Percentiles rank a stretch among this genome's conserved stretches.
Conservation (phyloP, 2,329 filamentous ascomycete genomes). For the Plenodomus biglobosus region DNA sequence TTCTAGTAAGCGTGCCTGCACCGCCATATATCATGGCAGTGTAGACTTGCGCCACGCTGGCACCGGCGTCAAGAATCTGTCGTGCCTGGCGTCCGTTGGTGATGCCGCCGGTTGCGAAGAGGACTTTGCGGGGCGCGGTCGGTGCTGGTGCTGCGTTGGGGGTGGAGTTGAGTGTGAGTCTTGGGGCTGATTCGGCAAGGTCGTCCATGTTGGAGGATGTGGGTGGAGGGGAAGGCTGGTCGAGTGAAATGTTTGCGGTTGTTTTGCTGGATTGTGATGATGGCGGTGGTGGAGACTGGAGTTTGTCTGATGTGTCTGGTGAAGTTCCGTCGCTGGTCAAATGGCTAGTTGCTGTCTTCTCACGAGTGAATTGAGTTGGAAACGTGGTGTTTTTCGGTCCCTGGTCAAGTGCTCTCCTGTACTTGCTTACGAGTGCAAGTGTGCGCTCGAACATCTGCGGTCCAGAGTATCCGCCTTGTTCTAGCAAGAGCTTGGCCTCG, state of each 20-base stretch:
- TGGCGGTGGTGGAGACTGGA: neutral
- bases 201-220: slow-evolving; percentile 35
- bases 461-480: slow-evolving; percentile 87
- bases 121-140: slow-evolving; percentile 63
- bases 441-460: slow-evolving; percentile 85
- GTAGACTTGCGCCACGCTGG: slow-evolving; percentile 89
- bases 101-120: slow-evolving; percentile 93
- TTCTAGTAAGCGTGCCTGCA: slow-evolving; percentile 59
- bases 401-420: slow-evolving; percentile 59
- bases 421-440: slow-evolving; percentile 74
- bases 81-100: slow-evolving; percentile 83
- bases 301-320: too few relatives aligned
- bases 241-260: slow-evolving; percentile 22
- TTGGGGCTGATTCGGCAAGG: slow-evolving; percentile 32
- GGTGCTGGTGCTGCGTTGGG: slow-evolving; percentile 29
- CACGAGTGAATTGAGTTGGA: slow-evolving; percentile 5
- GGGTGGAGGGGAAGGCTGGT: slow-evolving; percentile 17
- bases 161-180: slow-evolving; percentile 19
- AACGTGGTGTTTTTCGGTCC: slow-evolving; percentile 39
- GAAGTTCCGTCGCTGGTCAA: too few relatives aligned
- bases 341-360: too few relatives aligned
- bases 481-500: slow-evolving; percentile 69
- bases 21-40: slow-evolving; percentile 71
- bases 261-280: slow-evolving; percentile 10
- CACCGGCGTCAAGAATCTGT: slow-evolving; percentile 81